Conservation (phyloP, 805 yeast genomes). For the Starmerella bombicola region DNA sequence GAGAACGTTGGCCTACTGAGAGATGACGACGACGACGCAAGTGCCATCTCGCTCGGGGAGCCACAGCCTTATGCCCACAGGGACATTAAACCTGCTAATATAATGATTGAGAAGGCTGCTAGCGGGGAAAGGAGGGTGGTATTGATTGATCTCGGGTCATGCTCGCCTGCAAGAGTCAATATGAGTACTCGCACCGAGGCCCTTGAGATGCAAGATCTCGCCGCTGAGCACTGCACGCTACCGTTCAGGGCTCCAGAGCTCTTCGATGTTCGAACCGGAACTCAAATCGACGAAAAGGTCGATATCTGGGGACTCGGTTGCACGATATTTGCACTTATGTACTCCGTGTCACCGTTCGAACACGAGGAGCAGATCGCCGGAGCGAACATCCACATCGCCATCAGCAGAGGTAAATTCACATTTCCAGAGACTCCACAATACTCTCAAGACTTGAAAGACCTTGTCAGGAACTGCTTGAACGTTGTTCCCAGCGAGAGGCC, state of each 20-base stretch:
- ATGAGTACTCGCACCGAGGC: slow-evolving; percentile 57
- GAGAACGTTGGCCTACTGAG: slow-evolving; percentile 9
- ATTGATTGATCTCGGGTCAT: slow-evolving; percentile 73
- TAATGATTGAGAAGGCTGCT: slow-evolving; percentile 49
- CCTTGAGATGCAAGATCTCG: slow-evolving; percentile 61
- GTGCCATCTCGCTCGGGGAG: slow-evolving; percentile 28
- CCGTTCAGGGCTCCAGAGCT: slow-evolving; percentile 89
- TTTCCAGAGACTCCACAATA: slow-evolving; percentile 45
- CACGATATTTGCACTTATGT: slow-evolving; percentile 61
- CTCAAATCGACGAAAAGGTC: slow-evolving; percentile 54
- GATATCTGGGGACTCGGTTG: slow-evolving; percentile 94
- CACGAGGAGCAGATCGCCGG: slow-evolving; percentile 69
- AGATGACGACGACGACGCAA: slow-evolving; percentile 9
- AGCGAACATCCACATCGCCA: slow-evolving; percentile 67
- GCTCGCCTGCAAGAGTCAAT: slow-evolving; percentile 46
- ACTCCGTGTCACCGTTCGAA: slow-evolving; percentile 77
- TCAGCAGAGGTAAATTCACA: slow-evolving; percentile 49
- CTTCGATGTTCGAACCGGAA: slow-evolving; percentile 57
- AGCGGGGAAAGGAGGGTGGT: slow-evolving; percentile 40
- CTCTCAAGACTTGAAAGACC: slow-evolving; percentile 41
- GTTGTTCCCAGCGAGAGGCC: slow-evolving; percentile 56
- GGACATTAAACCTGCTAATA: slow-evolving; percentile 81
- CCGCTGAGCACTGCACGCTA: slow-evolving; percentile 72
- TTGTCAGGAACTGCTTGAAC: slow-evolving; percentile 50
- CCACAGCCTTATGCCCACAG: slow-evolving; percentile 63